A percentile compares a stretch with the other conserved stretches of the same genome.
Evolutionary conservation across 2,329 filamentous ascomycete species (phyloP).

Genomic region (Aspergillus sp.): DNA sequence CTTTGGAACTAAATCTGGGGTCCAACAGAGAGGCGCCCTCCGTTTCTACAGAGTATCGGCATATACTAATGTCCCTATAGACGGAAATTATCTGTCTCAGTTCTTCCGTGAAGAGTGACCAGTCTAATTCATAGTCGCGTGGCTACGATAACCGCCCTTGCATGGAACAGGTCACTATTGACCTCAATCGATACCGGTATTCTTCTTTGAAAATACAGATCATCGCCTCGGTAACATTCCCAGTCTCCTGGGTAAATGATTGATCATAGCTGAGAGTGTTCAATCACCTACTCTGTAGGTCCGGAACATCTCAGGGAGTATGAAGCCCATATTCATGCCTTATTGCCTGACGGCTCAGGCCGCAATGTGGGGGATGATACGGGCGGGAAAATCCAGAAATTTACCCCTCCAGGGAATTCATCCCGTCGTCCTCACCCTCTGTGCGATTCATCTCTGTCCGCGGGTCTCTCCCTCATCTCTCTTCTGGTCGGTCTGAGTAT

Average conservation of each 20-base stretch:
- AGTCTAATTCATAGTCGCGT: not conserved
- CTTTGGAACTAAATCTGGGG: too few relatives aligned
- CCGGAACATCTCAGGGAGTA: too few relatives aligned
- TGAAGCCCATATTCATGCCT: too few relatives aligned
- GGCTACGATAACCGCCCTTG: not conserved
- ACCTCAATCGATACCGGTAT: too few relatives aligned
- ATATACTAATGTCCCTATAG: not conserved
- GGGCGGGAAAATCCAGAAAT: constrained; percentile 21
- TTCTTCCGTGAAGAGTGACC: not conserved
- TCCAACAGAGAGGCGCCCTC: too few relatives aligned
- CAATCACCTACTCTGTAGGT: too few relatives aligned
- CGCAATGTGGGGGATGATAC: not conserved
- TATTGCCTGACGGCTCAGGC: not conserved
- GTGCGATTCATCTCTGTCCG: constrained; percentile 8
- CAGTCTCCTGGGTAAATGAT: too few relatives aligned
- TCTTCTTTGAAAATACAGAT: too few relatives aligned
- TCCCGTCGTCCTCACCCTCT: constrained; percentile 6
- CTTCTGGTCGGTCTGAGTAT: not conserved
- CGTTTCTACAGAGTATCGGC: too few relatives aligned
- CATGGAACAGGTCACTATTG: not conserved
- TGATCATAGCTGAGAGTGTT: too few relatives aligned
- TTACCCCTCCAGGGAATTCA: constrained; percentile 29
- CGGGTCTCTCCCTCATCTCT: constrained; percentile 6
- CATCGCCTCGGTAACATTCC: too few relatives aligned
- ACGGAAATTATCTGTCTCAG: not conserved